Evolutionary conservation across 2,329 filamentous ascomycete genomes (phyloP).

Genomic region (Trichoderma semiorbis): DNA sequence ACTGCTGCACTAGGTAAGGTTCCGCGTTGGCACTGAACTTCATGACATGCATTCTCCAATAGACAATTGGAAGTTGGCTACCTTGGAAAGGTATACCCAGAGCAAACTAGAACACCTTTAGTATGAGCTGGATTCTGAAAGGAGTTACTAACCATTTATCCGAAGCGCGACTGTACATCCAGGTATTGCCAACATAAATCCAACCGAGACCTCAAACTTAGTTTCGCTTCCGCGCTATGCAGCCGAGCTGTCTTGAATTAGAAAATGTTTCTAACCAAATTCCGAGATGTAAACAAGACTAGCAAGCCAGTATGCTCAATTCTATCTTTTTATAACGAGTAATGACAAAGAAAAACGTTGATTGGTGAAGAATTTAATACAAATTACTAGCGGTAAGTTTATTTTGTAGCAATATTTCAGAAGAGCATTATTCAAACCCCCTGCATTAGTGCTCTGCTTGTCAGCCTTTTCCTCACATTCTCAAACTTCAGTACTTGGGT

Average conservation of each 20-base stretch:
- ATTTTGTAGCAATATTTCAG: neutral
- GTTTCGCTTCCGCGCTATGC: neutral
- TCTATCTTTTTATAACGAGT: neutral
- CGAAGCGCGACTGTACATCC: neutral
- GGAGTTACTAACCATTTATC: neutral
- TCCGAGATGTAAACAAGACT: neutral
- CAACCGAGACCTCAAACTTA: neutral
- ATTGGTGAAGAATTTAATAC: neutral
- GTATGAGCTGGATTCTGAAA: neutral
- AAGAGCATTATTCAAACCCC: neutral
- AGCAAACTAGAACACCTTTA: neutral
- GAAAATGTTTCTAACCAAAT: neutral
- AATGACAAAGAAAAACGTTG: neutral
- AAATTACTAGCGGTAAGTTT: neutral
- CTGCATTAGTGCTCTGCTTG: neutral
- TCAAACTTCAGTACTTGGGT: neutral
- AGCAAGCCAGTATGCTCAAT: neutral
- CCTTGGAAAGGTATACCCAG: neutral
- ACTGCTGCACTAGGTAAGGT: neutral
- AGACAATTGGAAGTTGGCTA: neutral
- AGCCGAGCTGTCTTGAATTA: neutral
- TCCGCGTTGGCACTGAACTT: neutral
- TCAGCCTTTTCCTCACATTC: neutral
- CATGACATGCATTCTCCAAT: neutral
- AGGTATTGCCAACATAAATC: neutral